Evolutionary conservation across 306 rosid genomes (phyloP), one percentile per base, ranked within the genome.

Genomic region (Canavalia ensiformis): DNA sequence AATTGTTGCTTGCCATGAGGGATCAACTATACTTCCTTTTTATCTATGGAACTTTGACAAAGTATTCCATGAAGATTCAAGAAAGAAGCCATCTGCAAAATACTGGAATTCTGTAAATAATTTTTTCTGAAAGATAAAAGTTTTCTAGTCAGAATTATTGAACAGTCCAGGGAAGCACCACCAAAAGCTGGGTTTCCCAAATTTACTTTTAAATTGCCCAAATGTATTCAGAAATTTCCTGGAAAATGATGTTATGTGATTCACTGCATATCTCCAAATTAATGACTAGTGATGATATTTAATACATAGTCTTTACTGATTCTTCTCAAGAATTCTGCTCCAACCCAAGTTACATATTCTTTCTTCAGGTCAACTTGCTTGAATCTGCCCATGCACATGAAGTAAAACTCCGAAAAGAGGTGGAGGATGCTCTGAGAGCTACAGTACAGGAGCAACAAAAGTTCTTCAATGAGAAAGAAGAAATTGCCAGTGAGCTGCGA

Each of bases 361-460:
- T 56, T 58, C 54, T 37, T 84, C 80, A 90, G 97, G 86, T 84
- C 68, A 85, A 86, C 35, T 68, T 72, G 58, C 79, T 87, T 76
- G 89, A 90, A 71, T 84, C 83, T 72, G 88, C 88, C 80, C 75
- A 51, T 82, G 69, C 79, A 76, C 73, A 13, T 59, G 94, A 91
- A 85, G 85, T 77, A 77, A 85, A 77, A 85, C 89, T 83, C 51
- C 77, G 87, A 85, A 66, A 77, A 67, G 90, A 86, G 86, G 89
- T 86, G 31, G 91, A 86, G 85, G 86, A 82, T 77, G 80, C 81
- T 49, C 68, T 91, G 59, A 82, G 75, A 73, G 74, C 82, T 59
- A 82, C 85, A 7, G 8, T 91, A 11, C 80, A 85, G 75, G 94
- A 91, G 68, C 91, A 87, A 83, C 88, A 85, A 76, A 88, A 59